Base-by-base conservation (phyloP, 345 rosid genomes). In the Erysimum cheiranthoides region DNA sequence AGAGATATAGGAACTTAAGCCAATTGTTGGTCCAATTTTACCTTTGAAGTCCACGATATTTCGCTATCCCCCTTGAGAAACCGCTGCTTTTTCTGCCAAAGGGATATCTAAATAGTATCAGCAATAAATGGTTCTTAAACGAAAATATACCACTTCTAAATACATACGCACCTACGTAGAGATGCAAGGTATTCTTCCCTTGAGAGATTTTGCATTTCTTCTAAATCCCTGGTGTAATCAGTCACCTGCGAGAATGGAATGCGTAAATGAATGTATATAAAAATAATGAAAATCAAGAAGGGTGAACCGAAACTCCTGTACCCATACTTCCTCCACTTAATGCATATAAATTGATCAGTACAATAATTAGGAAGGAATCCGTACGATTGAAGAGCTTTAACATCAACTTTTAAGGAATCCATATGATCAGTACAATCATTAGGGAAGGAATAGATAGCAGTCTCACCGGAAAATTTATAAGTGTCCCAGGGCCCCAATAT, bases 401-500 rank as follows among this genome's bases (percentile, higher is more conserved):
- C 28, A 12, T 62, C 32, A 68, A 60, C 2, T 46, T 62, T 17
- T 8, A 59, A 67, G 68, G 50, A n/a, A n/a, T n/a, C n/a, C n/a
- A n/a, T n/a, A n/a, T 6, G 39, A 32, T 10, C 42, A 36, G 60
- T 28, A 34, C 13, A 45, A 14, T 45, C 13, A 14, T 28, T 28
- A 49, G 25, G 25, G n/a, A n/a, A 10, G 18, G 17, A 11, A 54
- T 6, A 17, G 53, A 5, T 50, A 66, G 54, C 25, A 58, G 31
- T 40, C 78, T 75, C 61, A 95, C 99, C 36, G 97, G 99, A 80
- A 95, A 95, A 79, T 95, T 95, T 21, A 95, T 95, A 58, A 95
- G 97, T 17, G 98, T 94, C 68, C 97, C 99, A 52, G 97, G 97
- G 31, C 99, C 99, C 99, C 97, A 95, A 72, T 95, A 92, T 81